A percentile compares a stretch with the other conserved stretches of the same genome.
Conservation (phyloP, 2,329 filamentous ascomycete species). For the Fusarium subglutinans region DNA sequence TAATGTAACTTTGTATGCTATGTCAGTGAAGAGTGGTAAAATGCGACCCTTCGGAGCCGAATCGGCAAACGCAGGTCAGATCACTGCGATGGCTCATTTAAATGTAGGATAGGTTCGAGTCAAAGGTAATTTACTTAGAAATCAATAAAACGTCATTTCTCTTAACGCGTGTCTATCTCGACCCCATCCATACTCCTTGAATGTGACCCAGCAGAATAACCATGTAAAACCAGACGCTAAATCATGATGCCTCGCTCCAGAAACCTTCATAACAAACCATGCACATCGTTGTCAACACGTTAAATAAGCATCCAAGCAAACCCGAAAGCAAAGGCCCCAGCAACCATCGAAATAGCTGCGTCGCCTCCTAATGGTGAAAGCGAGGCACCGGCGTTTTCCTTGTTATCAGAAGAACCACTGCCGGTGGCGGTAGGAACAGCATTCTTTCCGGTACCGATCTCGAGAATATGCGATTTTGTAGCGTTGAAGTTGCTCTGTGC, state of each 20-base stretch:
- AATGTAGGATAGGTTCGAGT: neutral
- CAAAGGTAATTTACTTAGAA: neutral
- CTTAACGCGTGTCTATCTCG: neutral
- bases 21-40: neutral
- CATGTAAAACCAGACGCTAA: neutral
- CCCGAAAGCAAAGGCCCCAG: conserved; percentile 18
- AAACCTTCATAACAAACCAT: neutral
- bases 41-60: conserved; percentile 30
- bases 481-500: conserved; percentile 73
- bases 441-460: conserved; percentile 61
- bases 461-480: conserved; percentile 56
- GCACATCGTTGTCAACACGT: neutral
- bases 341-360: conserved; percentile 1
- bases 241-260: neutral
- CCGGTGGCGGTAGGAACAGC: conserved; percentile 64
- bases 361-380: conserved; percentile 2
- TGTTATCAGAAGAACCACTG: conserved; percentile 46
- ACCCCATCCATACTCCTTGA: neutral
- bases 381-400: conserved; percentile 14
- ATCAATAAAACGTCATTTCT: neutral
- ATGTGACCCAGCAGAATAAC: too few species aligned
- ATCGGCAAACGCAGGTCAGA: conserved; percentile 22
- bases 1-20: neutral
- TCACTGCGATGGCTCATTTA: neutral
- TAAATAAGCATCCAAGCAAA: conserved; percentile 33